Conservation (phyloP, 148 eudicot genomes). For the Polygonum maritimum region DNA sequence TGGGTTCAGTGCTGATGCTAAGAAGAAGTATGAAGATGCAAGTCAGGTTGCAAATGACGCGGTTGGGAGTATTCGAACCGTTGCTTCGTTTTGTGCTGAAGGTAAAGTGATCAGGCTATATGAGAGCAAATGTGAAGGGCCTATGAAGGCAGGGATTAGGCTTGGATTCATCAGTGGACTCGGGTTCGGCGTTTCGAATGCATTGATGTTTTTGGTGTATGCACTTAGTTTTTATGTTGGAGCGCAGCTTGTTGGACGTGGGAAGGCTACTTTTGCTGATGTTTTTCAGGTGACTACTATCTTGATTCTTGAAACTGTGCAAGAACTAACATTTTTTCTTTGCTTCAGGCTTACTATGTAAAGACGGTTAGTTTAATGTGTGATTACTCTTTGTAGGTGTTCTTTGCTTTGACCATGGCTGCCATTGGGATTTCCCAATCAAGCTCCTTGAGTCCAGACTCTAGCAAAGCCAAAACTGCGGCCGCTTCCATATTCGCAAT, state of each 20-base stretch:
- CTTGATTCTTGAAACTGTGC: background rate
- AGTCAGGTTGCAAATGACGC: conserved; percentile 83
- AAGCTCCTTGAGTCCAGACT: conserved; percentile 39
- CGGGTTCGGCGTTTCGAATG: conserved; percentile 38
- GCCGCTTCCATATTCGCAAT: conserved; percentile 48
- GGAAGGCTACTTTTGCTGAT: conserved; percentile 32
- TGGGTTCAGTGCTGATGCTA: conserved; percentile 78
- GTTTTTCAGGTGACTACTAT: conserved; percentile 42
- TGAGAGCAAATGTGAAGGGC: conserved; percentile 42
- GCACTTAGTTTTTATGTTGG: conserved; percentile 48
- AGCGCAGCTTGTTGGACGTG: conserved; percentile 43
- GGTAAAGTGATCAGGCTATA: conserved; percentile 51
- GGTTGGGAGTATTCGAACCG: conserved; percentile 65
- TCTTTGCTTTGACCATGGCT: conserved; percentile 55
- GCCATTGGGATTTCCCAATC: conserved; percentile 41
- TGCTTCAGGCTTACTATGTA: too few species aligned
- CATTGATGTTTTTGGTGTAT: conserved; percentile 31
- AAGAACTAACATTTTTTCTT: background rate
- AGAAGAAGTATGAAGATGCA: conserved; percentile 60
- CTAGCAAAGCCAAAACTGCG: conserved; percentile 47
- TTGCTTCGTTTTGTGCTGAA: conserved; percentile 66
- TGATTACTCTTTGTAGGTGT: conserved; percentile 27
- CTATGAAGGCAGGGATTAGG: conserved; percentile 35
- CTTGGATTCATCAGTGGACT: conserved; percentile 49
- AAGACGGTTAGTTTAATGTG: background rate